These are phyloP conservation scores for Ceratocystis cacaofunesta DNA, from an alignment of 2,329 filamentous ascomycete species.

Conservation along the genomic window DNA sequence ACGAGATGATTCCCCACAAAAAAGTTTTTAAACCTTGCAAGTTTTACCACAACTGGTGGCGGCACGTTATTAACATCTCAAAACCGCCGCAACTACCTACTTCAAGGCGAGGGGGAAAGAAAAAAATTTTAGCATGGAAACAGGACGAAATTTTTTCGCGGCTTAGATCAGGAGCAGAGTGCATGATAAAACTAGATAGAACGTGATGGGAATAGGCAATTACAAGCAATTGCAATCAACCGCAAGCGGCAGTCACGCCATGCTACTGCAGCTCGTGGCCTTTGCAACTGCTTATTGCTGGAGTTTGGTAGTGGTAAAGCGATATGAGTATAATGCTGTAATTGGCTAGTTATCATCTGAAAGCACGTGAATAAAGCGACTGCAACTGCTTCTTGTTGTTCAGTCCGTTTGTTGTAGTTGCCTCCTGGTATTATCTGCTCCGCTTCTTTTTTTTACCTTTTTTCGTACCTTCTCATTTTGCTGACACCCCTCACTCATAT, in stretches of 20 bases:
- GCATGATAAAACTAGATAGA: not conserved
- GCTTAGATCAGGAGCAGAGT: not conserved
- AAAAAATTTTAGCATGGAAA: not conserved
- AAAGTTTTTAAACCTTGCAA: constrained; percentile 6
- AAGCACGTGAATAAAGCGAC: not conserved
- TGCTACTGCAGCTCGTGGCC: not conserved
- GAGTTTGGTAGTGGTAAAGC: not conserved
- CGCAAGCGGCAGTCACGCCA: not conserved
- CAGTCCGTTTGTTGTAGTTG: not conserved
- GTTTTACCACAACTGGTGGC: not conserved
- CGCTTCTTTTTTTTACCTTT: not conserved
- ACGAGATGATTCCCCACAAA: constrained; percentile 10
- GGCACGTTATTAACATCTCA: not conserved
- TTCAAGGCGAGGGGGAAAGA: not conserved
- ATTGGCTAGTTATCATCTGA: not conserved
- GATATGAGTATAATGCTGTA: not conserved
- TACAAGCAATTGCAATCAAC: not conserved
- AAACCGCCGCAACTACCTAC: not conserved
- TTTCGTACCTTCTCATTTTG: not conserved
- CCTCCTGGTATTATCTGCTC: constrained; percentile 2
- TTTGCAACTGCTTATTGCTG: not conserved
- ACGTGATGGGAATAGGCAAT: not conserved
- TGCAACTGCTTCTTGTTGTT: not conserved
- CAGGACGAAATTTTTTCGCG: not conserved
- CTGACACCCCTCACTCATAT: not conserved